Evolutionary conservation across 75 land plant genomes (phyloP).

Genomic region (Cunninghamia lanceolata): DNA sequence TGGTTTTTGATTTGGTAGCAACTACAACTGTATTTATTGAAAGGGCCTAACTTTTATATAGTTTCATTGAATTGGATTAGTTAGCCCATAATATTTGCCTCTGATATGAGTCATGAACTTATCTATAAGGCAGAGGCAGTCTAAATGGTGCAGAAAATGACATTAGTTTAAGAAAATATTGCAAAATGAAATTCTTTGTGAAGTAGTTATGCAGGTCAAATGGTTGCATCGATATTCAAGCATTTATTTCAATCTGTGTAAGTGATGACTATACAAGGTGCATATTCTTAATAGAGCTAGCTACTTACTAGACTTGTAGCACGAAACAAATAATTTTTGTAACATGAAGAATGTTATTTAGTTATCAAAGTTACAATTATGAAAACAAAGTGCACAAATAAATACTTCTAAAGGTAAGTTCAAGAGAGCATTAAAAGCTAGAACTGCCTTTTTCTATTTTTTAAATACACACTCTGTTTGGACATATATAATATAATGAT

Average conservation of each 20-base stretch:
- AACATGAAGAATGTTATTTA: background rate
- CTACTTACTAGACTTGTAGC: too few species aligned
- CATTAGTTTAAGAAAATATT: background rate
- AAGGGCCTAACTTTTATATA: background rate
- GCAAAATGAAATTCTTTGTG: background rate
- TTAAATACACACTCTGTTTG: too few species aligned
- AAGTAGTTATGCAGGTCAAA: background rate
- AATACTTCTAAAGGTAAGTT: too few species aligned
- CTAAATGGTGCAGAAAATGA: background rate
- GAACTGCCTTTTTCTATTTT: too few species aligned
- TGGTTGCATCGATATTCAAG: background rate
- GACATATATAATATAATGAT: too few species aligned
- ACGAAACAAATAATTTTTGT: too few species aligned
- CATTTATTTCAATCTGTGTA: too few species aligned
- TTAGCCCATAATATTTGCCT: background rate
- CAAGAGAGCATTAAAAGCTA: too few species aligned
- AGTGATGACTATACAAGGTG: background rate
- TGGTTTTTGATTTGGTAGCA: background rate
- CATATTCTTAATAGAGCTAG: background rate
- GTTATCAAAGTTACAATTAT: background rate
- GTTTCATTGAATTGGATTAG: background rate
- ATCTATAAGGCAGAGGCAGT: background rate
- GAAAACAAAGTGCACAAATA: background rate
- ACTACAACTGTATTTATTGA: background rate
- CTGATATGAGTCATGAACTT: background rate